phyloP scores from a whole-genome alignment of 2,329 filamentous ascomycete species.

The Sclerotinia subarctica region DNA sequence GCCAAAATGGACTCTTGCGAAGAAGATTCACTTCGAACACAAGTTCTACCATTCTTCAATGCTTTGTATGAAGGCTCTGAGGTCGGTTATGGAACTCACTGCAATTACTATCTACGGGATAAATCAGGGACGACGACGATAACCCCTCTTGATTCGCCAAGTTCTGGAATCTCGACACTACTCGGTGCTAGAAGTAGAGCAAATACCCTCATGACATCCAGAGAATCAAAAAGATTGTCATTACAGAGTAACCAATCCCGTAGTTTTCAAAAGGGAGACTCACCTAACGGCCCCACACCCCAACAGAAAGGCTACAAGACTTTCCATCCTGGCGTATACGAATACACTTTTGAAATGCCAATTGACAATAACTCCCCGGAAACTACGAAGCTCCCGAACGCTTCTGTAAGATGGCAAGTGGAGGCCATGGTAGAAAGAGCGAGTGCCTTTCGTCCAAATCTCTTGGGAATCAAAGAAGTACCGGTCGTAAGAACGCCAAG shows the following conservation, averaged over 20 bases:
- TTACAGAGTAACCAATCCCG: conserved; percentile 62
- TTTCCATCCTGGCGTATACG: conserved; percentile 50
- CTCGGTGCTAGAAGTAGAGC: conserved; percentile 31
- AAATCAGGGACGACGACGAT: conserved; percentile 34
- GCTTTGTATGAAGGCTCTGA: conserved; percentile 61
- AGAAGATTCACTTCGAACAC: conserved; percentile 80
- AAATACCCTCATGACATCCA: conserved; percentile 29
- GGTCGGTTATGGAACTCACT: conserved; percentile 58
- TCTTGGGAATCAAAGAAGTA: conserved; percentile 65
- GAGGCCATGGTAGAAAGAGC: conserved; percentile 67
- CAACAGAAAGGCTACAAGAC: conserved; percentile 66
- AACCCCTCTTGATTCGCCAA: conserved; percentile 27
- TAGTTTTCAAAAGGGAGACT: conserved; percentile 65
- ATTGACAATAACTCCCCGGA: conserved; percentile 74
- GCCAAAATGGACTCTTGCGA: conserved; percentile 80
- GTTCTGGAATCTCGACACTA: conserved; percentile 31
- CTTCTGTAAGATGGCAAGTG: conserved; percentile 66
- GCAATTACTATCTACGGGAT: conserved; percentile 48
- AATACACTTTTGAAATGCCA: conserved; percentile 71
- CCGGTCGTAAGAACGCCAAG: conserved; percentile 65
- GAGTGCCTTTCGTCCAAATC: conserved; percentile 67
- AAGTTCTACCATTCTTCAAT: conserved; percentile 92
- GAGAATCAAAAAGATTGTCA: conserved; percentile 54
- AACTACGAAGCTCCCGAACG: conserved; percentile 68
- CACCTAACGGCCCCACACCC: conserved; percentile 50